Evolutionary conservation across 202 grass and related monocot genomes (phyloP).

Genomic region (Musa balbisiana): DNA sequence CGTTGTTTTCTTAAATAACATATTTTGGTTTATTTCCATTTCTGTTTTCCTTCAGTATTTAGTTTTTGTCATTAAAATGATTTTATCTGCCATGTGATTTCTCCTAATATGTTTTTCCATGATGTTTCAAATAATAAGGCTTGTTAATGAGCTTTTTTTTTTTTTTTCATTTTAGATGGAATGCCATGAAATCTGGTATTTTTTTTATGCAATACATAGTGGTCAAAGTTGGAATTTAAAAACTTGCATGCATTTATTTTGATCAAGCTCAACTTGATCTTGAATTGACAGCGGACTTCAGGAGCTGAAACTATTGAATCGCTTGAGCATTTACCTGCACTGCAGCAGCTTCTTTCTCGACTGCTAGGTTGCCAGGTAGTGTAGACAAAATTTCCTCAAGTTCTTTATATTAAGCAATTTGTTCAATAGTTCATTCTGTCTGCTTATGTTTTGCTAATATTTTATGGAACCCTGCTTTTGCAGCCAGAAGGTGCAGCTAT

Average conservation of each 20-base stretch:
- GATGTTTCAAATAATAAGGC: background rate
- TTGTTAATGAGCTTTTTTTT: background rate
- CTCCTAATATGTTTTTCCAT: too few species aligned
- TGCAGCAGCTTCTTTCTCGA: conserved; percentile 39
- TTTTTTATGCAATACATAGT: too few species aligned
- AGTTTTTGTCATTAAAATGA: background rate
- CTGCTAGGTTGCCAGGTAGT: conserved; percentile 39
- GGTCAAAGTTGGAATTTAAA: too few species aligned
- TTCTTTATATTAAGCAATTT: background rate
- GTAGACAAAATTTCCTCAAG: background rate
- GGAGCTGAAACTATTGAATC: conserved; percentile 26
- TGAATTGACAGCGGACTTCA: conserved; percentile 20
- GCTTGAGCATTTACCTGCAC: conserved; percentile 38
- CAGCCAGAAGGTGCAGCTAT: conserved; percentile 29
- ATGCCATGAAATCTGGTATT: background rate
- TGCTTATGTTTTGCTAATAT: background rate
- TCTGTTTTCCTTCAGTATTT: background rate
- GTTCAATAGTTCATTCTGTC: background rate
- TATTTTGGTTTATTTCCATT: background rate
- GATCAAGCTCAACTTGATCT: background rate
- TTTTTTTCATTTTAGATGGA: background rate
- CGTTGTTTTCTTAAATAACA: background rate
- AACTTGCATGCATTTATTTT: too few species aligned
- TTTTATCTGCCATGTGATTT: too few species aligned
- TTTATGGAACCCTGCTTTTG: conserved; percentile 6